A percentile compares a stretch with the other conserved stretches of the same genome.
phyloP scores from a whole-genome alignment of 2,329 filamentous ascomycete species.

The Diaporthe sp. region DNA sequence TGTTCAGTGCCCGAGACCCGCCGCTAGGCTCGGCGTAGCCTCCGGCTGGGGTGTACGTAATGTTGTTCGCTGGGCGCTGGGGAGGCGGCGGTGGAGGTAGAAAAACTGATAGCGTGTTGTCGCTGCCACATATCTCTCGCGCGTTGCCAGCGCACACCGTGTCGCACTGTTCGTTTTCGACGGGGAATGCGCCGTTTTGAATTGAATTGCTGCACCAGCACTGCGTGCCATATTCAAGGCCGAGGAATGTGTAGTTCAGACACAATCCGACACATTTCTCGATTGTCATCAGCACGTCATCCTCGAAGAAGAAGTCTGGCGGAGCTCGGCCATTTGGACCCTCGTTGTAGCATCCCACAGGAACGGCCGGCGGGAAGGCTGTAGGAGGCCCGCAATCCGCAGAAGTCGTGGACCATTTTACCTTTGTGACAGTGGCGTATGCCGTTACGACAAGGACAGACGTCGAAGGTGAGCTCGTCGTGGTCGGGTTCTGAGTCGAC shows the following conservation, averaged over 20 bases:
- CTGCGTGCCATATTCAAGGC: slow-evolving; percentile 48
- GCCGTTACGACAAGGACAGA: not conserved
- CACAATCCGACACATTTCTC: slow-evolving; percentile 48
- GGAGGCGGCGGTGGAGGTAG: not conserved
- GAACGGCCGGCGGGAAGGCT: not conserved
- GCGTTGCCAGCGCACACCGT: slow-evolving; percentile 39
- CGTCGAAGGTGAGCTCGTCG: not conserved
- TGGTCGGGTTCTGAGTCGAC: not conserved
- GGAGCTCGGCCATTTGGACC: slow-evolving; percentile 1
- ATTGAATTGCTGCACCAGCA: slow-evolving; percentile 46
- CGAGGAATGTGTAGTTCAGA: slow-evolving; percentile 48
- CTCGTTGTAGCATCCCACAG: slow-evolving; percentile 15
- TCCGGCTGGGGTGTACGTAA: not conserved
- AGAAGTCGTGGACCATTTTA: not conserved
- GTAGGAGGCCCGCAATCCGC: not conserved
- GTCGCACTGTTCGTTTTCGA: slow-evolving; percentile 37
- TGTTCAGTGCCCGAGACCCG: not conserved
- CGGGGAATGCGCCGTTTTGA: slow-evolving; percentile 30
- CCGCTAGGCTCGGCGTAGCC: slow-evolving; percentile 9
- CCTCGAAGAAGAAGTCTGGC: not conserved
- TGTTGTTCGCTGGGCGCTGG: not conserved
- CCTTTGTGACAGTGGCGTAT: not conserved
- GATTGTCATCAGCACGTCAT: slow-evolving; percentile 47
- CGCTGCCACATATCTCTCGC: slow-evolving; percentile 39
- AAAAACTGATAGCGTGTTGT: slow-evolving; percentile 38